phyloP scores from a whole-genome alignment of 2,329 filamentous ascomycete genomes.

The Diaporthe sp. region DNA sequence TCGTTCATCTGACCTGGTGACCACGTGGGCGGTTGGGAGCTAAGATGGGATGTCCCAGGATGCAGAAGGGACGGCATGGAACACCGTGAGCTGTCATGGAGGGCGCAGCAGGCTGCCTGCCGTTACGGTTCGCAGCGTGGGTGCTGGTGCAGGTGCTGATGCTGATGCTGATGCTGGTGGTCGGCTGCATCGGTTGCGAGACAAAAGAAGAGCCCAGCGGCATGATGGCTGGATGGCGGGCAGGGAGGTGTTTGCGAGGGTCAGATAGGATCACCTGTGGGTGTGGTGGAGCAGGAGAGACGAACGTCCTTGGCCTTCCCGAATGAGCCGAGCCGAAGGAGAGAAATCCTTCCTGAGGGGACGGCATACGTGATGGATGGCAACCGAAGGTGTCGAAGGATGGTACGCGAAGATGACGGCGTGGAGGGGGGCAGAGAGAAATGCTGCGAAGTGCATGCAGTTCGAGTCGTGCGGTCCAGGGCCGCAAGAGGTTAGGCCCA shows the following conservation, averaged over 20 bases:
- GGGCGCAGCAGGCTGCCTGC: slow-evolving; percentile 15
- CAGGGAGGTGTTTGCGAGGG: slow-evolving; percentile 21
- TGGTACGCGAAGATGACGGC: slow-evolving; percentile 10
- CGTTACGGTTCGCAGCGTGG: neutral
- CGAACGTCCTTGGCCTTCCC: slow-evolving; percentile 17
- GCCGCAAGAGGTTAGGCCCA: too few species aligned
- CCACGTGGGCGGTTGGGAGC: slow-evolving; percentile 23
- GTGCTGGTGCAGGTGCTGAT: neutral
- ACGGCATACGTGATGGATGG: slow-evolving; percentile 12
- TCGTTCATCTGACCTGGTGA: slow-evolving; percentile 25
- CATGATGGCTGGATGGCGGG: neutral
- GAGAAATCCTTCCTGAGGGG: slow-evolving; percentile 8
- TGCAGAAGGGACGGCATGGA: neutral
- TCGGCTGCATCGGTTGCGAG: neutral
- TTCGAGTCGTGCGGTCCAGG: neutral
- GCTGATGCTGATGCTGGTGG: neutral
- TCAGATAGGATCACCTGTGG: slow-evolving; percentile 3
- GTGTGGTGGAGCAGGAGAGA: neutral
- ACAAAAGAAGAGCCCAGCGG: neutral
- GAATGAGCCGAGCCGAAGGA: slow-evolving; percentile 25
- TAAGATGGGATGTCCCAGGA: neutral
- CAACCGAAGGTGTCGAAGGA: neutral
- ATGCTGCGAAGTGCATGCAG: slow-evolving; percentile 9
- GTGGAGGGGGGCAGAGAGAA: neutral
- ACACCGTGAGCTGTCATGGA: slow-evolving; percentile 17